A percentile compares a stretch with the other conserved stretches of the same genome.
These are phyloP conservation scores for Ogataea ganodermae DNA, from an alignment of 805 yeast species.

Conservation along the genomic window DNA sequence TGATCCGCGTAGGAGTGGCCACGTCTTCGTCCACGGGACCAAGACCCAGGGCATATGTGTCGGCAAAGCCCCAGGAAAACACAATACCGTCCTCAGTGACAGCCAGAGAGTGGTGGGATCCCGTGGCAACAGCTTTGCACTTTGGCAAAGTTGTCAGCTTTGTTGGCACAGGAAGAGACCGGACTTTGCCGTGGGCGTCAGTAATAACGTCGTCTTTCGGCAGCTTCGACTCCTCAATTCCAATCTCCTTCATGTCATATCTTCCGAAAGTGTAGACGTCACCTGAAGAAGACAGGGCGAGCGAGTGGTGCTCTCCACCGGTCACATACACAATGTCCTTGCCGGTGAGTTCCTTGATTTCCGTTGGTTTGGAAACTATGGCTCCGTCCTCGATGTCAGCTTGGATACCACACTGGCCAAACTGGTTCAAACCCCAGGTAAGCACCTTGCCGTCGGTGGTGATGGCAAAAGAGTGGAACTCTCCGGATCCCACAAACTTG, in stretches of 20 bases:
- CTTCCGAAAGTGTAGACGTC: conserved; percentile 86
- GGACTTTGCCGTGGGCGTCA: conserved; percentile 77
- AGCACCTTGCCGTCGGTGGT: conserved; percentile 67
- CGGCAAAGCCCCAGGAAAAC: conserved; percentile 98
- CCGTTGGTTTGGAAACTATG: conserved; percentile 73
- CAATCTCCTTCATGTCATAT: conserved; percentile 90
- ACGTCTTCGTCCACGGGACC: conserved; percentile 86
- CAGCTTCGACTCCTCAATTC: conserved; percentile 64
- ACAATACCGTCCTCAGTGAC: conserved; percentile 80
- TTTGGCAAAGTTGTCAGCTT: conserved; percentile 59
- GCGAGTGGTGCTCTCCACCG: conserved; percentile 94
- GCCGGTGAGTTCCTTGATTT: conserved; percentile 62
- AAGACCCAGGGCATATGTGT: conserved; percentile 93
- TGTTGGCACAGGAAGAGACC: conserved; percentile 87
- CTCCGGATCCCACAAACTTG: conserved; percentile 86
- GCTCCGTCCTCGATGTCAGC: conserved; percentile 85
- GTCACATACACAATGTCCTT: conserved; percentile 63
- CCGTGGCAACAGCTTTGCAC: conserved; percentile 66
- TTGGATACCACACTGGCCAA: conserved; percentile 90
- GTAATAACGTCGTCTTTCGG: conserved; percentile 69
- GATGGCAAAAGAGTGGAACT: conserved; percentile 93
- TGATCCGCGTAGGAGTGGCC: conserved; percentile 83
- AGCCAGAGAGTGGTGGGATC: conserved; percentile 92
- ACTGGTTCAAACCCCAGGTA: conserved; percentile 96
- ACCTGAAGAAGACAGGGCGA: conserved; percentile 74